Conservation (phyloP, 345 rosid species). For the Firmiana major region DNA sequence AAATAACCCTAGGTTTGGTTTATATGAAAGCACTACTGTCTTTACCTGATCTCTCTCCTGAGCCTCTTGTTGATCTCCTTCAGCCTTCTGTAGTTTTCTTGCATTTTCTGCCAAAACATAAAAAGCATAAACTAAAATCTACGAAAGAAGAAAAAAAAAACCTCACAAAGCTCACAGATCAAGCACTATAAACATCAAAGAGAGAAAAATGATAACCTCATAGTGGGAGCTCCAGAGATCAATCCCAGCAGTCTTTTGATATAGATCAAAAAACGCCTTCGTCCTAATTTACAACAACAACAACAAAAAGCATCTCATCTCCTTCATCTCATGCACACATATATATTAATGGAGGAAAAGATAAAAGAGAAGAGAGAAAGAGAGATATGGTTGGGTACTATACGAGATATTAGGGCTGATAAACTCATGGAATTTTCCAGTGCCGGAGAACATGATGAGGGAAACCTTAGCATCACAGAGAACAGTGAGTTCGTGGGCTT, state of each 20-base stretch:
- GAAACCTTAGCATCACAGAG: slow-evolving; percentile 72
- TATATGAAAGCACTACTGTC: not conserved
- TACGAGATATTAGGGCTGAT: slow-evolving; percentile 47
- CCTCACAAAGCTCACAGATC: not conserved
- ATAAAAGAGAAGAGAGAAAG: not conserved
- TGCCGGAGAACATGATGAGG: slow-evolving; percentile 49
- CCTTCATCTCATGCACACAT: not conserved
- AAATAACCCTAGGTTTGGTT: not conserved
- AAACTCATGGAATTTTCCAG: slow-evolving; percentile 46
- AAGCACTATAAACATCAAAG: not conserved
- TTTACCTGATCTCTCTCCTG: slow-evolving; percentile 47
- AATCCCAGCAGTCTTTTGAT: slow-evolving; percentile 40
- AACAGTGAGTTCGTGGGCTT: slow-evolving; percentile 60
- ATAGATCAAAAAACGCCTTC: slow-evolving; percentile 42
- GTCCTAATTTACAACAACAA: slow-evolving; percentile 23
- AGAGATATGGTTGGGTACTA: not conserved
- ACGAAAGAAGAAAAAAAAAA: too few relatives aligned
- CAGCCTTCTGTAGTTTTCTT: slow-evolving; percentile 42
- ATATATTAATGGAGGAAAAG: not conserved
- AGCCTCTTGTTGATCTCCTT: slow-evolving; percentile 46
- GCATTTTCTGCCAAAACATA: slow-evolving; percentile 44
- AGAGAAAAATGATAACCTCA: slow-evolving; percentile 28
- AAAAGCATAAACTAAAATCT: not conserved
- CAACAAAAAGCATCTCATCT: not conserved
- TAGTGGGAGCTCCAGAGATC: slow-evolving; percentile 61